Evolutionary conservation across 257 asterid species (phyloP).

Genomic region (Rauvolfia tetraphylla): DNA sequence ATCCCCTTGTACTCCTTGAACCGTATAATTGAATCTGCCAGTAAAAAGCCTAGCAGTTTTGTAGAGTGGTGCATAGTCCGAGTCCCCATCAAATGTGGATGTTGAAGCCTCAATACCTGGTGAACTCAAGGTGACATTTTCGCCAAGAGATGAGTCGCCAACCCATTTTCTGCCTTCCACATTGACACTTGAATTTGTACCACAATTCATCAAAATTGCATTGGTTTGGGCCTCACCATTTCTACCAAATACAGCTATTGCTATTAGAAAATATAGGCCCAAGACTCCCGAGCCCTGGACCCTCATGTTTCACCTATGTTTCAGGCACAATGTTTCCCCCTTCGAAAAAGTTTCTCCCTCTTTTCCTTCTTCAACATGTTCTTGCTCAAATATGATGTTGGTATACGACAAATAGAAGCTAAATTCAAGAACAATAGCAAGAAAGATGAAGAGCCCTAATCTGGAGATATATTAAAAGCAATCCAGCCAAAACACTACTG

Average conservation of each 20-base stretch:
- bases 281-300: conserved; percentile 32
- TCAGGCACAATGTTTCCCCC: conserved; percentile 13
- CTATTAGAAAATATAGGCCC: conserved; percentile 31
- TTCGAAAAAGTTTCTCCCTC: not conserved
- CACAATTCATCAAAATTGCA: conserved; percentile 53
- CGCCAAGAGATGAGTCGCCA: conserved; percentile 54
- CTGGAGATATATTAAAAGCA: conserved; percentile 9
- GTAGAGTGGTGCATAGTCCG: conserved; percentile 48
- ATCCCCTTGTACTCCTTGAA: conserved; percentile 50
- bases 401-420: conserved; percentile 9
- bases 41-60: conserved; percentile 63
- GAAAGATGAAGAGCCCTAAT: conserved; percentile 17
- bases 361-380: not conserved
- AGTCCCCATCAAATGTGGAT: conserved; percentile 40
- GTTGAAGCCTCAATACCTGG: conserved; percentile 64
- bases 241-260: conserved; percentile 25
- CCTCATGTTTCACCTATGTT: conserved; percentile 39
- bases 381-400: conserved; percentile 14
- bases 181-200: conserved; percentile 69
- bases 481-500: not conserved
- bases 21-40: conserved; percentile 49
- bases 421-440: conserved; percentile 10
- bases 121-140: conserved; percentile 58
- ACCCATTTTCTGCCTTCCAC: conserved; percentile 80
- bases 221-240: conserved; percentile 42